Conservation (phyloP, 2,329 filamentous ascomycete species). For the Pyrenochaeta sp. region DNA sequence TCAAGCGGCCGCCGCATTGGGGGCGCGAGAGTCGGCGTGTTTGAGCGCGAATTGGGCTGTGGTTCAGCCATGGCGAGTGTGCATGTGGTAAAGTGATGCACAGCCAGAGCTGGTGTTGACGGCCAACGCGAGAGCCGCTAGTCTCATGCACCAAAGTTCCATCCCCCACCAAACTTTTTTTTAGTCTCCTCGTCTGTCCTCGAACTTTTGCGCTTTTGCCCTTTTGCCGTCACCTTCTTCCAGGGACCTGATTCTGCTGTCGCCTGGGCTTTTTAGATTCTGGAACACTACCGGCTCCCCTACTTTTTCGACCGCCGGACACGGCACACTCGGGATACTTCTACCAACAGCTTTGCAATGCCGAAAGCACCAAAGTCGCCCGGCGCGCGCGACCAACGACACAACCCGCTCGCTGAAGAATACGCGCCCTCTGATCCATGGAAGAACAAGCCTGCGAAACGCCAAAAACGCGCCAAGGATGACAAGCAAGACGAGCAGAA, state of each 20-base stretch:
- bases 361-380: constrained; percentile 74
- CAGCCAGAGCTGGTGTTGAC: neutral
- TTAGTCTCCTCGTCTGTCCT: constrained; percentile 7
- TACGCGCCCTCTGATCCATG: constrained; percentile 74
- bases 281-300: too few species aligned
- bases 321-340: too few species aligned
- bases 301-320: too few species aligned
- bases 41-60: constrained; percentile 44
- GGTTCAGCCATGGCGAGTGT: constrained; percentile 45
- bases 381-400: constrained; percentile 70
- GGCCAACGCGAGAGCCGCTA: constrained; percentile 11
- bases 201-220: constrained; percentile 12
- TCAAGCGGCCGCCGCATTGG: constrained; percentile 73
- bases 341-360: too few species aligned
- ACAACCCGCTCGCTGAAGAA: constrained; percentile 93
- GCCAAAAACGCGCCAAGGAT: constrained; percentile 65
- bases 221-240: too few species aligned
- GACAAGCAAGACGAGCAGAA: constrained; percentile 69
- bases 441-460: constrained; percentile 73
- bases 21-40: constrained; percentile 45
- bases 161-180: constrained; percentile 24
- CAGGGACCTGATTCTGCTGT: neutral
- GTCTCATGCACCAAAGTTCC: constrained; percentile 8
- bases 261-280: neutral
- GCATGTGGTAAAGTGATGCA: neutral